Conservation (phyloP, 2,329 filamentous ascomycete species). For the Exophiala bonariae region DNA sequence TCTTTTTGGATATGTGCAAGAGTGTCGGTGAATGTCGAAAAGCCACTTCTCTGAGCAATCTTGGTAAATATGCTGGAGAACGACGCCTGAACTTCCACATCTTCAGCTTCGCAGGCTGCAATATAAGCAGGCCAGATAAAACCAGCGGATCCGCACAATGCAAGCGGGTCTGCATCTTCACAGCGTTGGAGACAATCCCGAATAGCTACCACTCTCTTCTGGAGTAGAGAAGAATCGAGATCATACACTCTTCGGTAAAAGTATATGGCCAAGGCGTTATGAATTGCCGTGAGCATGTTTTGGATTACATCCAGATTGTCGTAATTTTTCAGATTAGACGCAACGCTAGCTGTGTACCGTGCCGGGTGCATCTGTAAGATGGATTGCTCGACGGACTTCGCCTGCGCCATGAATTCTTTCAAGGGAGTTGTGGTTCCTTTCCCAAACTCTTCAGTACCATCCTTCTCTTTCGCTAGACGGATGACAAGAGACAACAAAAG, state of each 20-base stretch:
- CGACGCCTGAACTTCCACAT: constrained; percentile 31
- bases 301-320: constrained; percentile 25
- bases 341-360: not conserved
- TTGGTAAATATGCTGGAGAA: constrained; percentile 37
- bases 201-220: constrained; percentile 38
- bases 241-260: constrained; percentile 48
- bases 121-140: constrained; percentile 48
- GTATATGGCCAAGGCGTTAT: constrained; percentile 46
- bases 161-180: constrained; percentile 34
- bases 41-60: constrained; percentile 32
- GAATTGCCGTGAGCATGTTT: constrained; percentile 40
- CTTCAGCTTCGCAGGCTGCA: constrained; percentile 25
- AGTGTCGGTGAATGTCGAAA: constrained; percentile 34
- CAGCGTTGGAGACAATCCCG: constrained; percentile 39
- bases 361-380: constrained; percentile 29
- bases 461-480: constrained; percentile 45
- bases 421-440: constrained; percentile 19
- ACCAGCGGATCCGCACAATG: constrained; percentile 37
- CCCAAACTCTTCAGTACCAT: constrained; percentile 29
- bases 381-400: constrained; percentile 36
- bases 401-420: constrained; percentile 34
- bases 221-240: constrained; percentile 42
- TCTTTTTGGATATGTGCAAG: constrained; percentile 29
- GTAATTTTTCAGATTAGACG: not conserved
- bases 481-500: constrained; percentile 44